Evolutionary conservation across 2,329 filamentous ascomycete species (phyloP).

Genomic region (Septoria linicola): DNA sequence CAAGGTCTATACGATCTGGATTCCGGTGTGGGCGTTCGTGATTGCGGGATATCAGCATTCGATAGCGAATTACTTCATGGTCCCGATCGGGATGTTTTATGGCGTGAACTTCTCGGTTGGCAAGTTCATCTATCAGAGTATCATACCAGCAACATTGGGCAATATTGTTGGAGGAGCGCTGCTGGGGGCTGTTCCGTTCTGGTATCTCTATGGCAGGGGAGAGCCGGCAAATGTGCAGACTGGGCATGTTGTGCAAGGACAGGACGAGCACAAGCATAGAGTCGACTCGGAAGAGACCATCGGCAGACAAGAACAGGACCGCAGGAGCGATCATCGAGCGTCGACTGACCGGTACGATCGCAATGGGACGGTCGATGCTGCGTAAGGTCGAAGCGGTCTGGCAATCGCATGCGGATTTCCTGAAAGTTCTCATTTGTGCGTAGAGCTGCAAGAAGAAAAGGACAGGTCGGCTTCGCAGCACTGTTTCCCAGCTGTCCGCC

Average conservation of each 20-base stretch:
- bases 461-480: no score
- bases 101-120: slow-evolving; percentile 43
- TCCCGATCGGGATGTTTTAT: slow-evolving; percentile 37
- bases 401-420: no score
- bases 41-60: slow-evolving; percentile 43
- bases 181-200: not conserved
- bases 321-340: not conserved
- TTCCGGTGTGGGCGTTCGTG: slow-evolving; percentile 30
- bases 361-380: not conserved
- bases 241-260: not conserved
- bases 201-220: slow-evolving; percentile 1
- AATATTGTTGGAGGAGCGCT: slow-evolving; percentile 18
- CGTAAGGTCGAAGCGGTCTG: not conserved
- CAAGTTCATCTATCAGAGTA: slow-evolving; percentile 39
- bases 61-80: slow-evolving; percentile 44
- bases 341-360: not conserved
- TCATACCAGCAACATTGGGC: slow-evolving; percentile 21
- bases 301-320: not conserved
- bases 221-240: not conserved
- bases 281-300: not conserved
- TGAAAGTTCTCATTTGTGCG: not conserved
- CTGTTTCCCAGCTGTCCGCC: no score
- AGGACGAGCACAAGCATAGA: not conserved
- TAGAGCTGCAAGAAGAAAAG: no score
- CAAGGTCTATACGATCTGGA: slow-evolving; percentile 33